A percentile compares a stretch with the other conserved stretches of the same genome.
Conservation (phyloP, 1,139 yeast genomes). For the Blastobotrys elegans region DNA sequence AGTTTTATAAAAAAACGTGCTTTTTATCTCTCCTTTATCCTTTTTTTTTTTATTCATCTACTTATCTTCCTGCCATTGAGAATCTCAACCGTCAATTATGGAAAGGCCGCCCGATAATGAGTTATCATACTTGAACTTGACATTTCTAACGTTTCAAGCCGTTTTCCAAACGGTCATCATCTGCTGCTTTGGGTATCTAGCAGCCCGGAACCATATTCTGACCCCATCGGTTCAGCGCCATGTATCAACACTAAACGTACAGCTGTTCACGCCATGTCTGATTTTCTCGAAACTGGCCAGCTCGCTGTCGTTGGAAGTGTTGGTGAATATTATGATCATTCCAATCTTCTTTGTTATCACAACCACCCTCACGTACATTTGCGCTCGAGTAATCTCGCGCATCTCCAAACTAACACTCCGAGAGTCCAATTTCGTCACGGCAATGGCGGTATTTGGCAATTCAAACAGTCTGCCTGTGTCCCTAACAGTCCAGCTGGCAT, state of each 20-base stretch:
- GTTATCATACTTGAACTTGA: constrained; percentile 50
- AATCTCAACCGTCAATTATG: no score
- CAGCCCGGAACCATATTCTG: constrained; percentile 57
- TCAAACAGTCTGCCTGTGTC: constrained; percentile 63
- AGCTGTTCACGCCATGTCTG: constrained; percentile 78
- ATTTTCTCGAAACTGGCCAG: constrained; percentile 78
- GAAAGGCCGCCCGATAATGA: background rate
- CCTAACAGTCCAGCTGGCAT: constrained; percentile 63
- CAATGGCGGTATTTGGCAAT: constrained; percentile 86
- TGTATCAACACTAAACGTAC: constrained; percentile 65
- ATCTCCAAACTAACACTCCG: constrained; percentile 51
- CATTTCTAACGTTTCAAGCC: constrained; percentile 70
- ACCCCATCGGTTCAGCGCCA: constrained; percentile 59
- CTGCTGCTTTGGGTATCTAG: constrained; percentile 65
- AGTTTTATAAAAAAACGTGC: background rate
- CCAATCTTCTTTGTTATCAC: constrained; percentile 68
- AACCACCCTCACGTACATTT: constrained; percentile 54
- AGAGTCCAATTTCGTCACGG: constrained; percentile 75
- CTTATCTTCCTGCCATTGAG: no score
- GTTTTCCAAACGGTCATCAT: constrained; percentile 72
- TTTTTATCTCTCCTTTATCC: background rate
- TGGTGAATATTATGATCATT: constrained; percentile 64
- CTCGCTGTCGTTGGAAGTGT: constrained; percentile 58
- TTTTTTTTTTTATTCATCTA: background rate
- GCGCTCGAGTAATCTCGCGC: constrained; percentile 48